A percentile compares a stretch with the other conserved stretches of the same genome.
Evolutionary conservation across 2,329 filamentous ascomycete genomes (phyloP).

Genomic region (Scedosporium aurantiacum): DNA sequence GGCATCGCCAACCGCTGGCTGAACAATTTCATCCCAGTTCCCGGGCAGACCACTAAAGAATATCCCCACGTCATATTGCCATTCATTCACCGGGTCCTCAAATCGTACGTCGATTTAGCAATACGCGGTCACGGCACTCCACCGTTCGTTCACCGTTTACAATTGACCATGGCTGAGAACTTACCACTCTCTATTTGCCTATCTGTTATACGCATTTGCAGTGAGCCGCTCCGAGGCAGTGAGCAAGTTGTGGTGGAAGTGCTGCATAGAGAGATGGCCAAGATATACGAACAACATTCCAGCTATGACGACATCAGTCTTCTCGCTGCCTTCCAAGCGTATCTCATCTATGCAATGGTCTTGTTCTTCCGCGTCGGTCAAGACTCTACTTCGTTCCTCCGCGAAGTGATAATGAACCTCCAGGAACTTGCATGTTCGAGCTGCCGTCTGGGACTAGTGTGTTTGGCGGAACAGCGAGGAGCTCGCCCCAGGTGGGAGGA

Average conservation of each 20-base stretch:
- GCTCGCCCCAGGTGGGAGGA: slow-evolving; percentile 36
- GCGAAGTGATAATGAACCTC: slow-evolving; percentile 35
- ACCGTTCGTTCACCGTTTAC: slow-evolving; percentile 32
- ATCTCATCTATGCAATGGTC: slow-evolving; percentile 39
- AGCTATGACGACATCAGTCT: slow-evolving; percentile 20
- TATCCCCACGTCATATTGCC: slow-evolving; percentile 25
- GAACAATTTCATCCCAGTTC: slow-evolving; percentile 31
- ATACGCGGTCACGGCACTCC: slow-evolving; percentile 25
- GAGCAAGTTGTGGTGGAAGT: slow-evolving; percentile 19
- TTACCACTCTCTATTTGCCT: slow-evolving; percentile 29
- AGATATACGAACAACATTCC: slow-evolving; percentile 18
- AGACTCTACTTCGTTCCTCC: slow-evolving; percentile 19
- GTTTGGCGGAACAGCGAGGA: slow-evolving; percentile 25
- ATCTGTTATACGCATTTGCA: slow-evolving; percentile 27
- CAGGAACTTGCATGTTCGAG: slow-evolving; percentile 35
- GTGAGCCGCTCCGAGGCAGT: slow-evolving; percentile 22
- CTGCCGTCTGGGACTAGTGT: slow-evolving; percentile 30
- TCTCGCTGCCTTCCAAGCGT: slow-evolving; percentile 39
- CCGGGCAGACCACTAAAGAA: slow-evolving; percentile 29
- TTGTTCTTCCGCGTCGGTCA: slow-evolving; percentile 29
- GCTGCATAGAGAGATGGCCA: slow-evolving; percentile 31
- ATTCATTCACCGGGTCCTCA: slow-evolving; percentile 30
- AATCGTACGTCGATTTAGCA: slow-evolving; percentile 28
- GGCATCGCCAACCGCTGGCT: slow-evolving; percentile 38
- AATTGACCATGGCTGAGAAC: slow-evolving; percentile 16